Conservation (phyloP, 768 basidiomycete genomes). For the Mycena alexandri region DNA sequence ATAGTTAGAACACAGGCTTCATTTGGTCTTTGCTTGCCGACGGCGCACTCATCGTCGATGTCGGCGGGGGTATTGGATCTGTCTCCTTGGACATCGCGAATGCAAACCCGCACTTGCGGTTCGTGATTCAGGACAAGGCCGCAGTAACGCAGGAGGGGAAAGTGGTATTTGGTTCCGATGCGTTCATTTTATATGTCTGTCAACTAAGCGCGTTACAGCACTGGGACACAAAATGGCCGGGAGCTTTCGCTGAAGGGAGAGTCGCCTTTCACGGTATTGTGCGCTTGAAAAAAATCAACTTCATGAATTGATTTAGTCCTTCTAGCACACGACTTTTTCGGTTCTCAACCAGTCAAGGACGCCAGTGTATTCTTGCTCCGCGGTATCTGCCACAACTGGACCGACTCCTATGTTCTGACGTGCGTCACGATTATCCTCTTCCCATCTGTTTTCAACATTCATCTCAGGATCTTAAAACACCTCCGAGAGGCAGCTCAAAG, state of each 20-base stretch:
- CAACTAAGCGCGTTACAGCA: not conserved
- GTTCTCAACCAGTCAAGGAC: slow-evolving; percentile 13
- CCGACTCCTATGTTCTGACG: not conserved
- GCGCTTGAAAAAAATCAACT: not conserved
- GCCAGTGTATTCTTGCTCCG: slow-evolving; percentile 17
- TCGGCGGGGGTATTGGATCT: slow-evolving; percentile 23
- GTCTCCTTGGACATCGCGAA: slow-evolving; percentile 13
- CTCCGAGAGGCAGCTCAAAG: slow-evolving; percentile 6
- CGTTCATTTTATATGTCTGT: not conserved
- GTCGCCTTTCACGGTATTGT: not conserved
- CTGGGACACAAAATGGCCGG: slow-evolving; percentile 42
- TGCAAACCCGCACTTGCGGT: not conserved
- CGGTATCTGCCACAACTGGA: slow-evolving; percentile 47
- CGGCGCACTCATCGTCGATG: slow-evolving; percentile 11
- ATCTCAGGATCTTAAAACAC: slow-evolving; percentile 4
- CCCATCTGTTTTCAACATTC: too few species aligned
- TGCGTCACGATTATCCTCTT: too few species aligned
- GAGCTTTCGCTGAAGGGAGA: slow-evolving; percentile 32
- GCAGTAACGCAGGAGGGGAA: slow-evolving; percentile 2
- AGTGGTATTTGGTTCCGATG: not conserved
- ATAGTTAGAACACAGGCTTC: slow-evolving; percentile 3
- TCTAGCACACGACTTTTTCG: slow-evolving; percentile 49
- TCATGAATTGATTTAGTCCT: slow-evolving; percentile 45
- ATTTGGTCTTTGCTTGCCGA: slow-evolving; percentile 4
- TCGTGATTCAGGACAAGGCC: slow-evolving; percentile 20